Evolutionary conservation across 2,329 filamentous ascomycete genomes (phyloP), one percentile per base, ranked within the genome.

Genomic region (Achaetomium macrosporum): DNA sequence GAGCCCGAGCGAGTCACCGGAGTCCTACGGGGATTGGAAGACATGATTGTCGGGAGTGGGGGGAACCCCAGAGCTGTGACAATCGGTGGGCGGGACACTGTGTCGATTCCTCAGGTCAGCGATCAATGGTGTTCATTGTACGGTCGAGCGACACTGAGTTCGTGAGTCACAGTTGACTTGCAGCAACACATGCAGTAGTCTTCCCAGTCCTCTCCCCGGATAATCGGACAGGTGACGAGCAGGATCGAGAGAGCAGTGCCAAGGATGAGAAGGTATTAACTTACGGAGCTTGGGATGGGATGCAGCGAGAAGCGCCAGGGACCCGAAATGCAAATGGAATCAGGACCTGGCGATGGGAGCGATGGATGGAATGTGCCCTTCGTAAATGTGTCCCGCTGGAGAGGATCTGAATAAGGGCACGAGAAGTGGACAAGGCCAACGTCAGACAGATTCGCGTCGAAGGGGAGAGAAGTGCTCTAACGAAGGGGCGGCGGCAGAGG

Each of bases 1-100:
- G 71, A 65, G 56, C 69, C 69, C 57, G 69, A 64, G 61, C 69
- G 71, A 73, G 71, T 73, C 72, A 73, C 68, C 66, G 70, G 68
- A 58, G 67, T 68, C 58, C 65, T 66, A 58, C 67, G 69, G 36
- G 70, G 69, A 61, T 72, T 73, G 66, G 67, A 59, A 61, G 65
- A 65, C 70, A 67, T 66, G 57, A 40, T 59, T 63, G 60, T 56
- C 47, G 58, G 49, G 50, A 51, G 51, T 59, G 61, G 62, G 58
- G n/a, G 61, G 60, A 51, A 56, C 50, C 46, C 50, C 49, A 52
- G 48, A 47, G 53, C 59, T 54, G 56, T 44, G 54, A 37, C 40
- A 48, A 53, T 43, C 53, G 52, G 42, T 35, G 43, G 53, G 51
- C 42, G 36, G 53, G 52, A 57, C 47, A 51, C 60, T 64, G 57